A percentile compares a stretch with the other conserved stretches of the same genome.
These are phyloP conservation scores for Lobulomyces angularis DNA, from an alignment of 192 early-diverging fungal genomes.

Conservation along the genomic window DNA sequence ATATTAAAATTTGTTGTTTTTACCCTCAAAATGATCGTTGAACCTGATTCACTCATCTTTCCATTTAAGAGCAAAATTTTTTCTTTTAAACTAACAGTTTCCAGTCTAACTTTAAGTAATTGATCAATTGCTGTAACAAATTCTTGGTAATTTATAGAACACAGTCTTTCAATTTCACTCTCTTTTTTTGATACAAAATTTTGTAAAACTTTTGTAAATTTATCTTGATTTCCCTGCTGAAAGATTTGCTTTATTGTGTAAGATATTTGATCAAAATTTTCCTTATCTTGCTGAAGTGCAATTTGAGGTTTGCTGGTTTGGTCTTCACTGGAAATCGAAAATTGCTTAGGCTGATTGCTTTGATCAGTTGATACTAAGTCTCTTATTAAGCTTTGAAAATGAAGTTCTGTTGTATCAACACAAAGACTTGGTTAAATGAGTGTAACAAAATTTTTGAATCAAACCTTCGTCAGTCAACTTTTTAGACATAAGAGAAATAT, in stretches of 20 bases:
- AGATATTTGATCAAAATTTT: conserved; percentile 40
- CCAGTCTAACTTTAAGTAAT: conserved; percentile 84
- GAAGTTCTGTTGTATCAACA: too few relatives aligned
- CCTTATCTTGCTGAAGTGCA: too few relatives aligned
- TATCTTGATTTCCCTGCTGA: conserved; percentile 68
- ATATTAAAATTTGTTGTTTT: not conserved
- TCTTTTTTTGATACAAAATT: conserved; percentile 78
- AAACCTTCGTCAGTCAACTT: too few relatives aligned
- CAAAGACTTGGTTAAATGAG: too few relatives aligned
- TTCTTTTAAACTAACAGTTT: conserved; percentile 68
- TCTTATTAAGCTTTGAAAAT: too few relatives aligned
- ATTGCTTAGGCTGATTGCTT: too few relatives aligned
- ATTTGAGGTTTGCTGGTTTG: too few relatives aligned
- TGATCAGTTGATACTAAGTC: too few relatives aligned
- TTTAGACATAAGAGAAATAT: too few relatives aligned
- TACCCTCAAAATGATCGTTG: conserved; percentile 67
- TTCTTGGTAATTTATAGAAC: conserved; percentile 92
- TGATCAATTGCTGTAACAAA: conserved; percentile 91
- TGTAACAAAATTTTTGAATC: too few relatives aligned
- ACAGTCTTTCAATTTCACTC: conserved; percentile 93
- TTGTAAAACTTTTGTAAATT: conserved; percentile 76
- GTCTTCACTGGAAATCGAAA: too few relatives aligned
- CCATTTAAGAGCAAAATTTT: conserved; percentile 77
- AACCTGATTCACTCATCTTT: conserved; percentile 71
- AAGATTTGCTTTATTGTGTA: conserved; percentile 78